These are phyloP conservation scores for Metarhizium rileyi DNA, from an alignment of 2,329 filamentous ascomycete genomes.

Conservation along the genomic window DNA sequence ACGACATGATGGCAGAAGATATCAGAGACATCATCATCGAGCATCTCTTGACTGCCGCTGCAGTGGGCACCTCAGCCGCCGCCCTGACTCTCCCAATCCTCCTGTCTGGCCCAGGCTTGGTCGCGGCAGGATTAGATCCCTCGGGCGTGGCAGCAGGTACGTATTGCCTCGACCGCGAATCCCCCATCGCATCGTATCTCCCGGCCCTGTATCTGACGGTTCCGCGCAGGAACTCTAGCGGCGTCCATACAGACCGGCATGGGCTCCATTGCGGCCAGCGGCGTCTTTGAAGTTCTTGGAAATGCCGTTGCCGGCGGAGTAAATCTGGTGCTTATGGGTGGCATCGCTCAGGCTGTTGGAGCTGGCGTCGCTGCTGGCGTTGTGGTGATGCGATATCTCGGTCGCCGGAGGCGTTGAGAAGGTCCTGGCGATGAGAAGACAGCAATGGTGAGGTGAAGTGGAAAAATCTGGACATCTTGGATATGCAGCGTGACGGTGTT, in stretches of 20 bases:
- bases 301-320: constrained; percentile 22
- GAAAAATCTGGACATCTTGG: no score
- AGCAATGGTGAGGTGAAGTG: background rate
- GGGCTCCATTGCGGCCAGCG: constrained; percentile 16
- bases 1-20: no score
- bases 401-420: background rate
- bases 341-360: constrained; percentile 10
- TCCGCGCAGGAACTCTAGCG: background rate
- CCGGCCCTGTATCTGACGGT: background rate
- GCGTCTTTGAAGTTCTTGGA: constrained; percentile 21
- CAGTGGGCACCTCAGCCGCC: background rate
- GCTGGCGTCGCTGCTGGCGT: background rate
- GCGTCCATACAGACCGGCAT: constrained; percentile 15
- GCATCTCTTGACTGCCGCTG: background rate
- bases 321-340: constrained; percentile 13
- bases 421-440: background rate
- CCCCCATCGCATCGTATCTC: background rate
- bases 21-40: background rate
- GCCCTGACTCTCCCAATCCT: background rate
- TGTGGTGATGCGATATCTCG: background rate
- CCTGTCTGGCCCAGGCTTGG: background rate
- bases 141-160: background rate
- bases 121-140: background rate
- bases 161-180: background rate
- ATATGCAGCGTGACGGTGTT: no score